Evolutionary conservation across 2,329 filamentous ascomycete genomes (phyloP), one percentile per base, ranked within the genome.

Genomic region (Aspergillus caelatus): DNA sequence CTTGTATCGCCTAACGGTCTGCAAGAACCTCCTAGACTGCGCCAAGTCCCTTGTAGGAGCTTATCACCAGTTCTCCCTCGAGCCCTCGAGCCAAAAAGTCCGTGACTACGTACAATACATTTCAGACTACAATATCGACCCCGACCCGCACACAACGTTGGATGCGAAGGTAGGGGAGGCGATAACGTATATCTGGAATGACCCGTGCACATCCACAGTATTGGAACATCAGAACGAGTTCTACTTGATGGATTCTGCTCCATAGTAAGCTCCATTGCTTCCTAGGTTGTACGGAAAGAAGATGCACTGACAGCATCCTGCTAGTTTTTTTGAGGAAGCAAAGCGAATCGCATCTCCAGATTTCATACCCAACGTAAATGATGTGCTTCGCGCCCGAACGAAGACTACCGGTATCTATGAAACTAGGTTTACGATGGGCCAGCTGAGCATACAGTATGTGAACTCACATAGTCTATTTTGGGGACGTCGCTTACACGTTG

Each of bases 381-480:
- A 99, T 77, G 94, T 99, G 39, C 86, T 99, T 63, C 90, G 95
- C 76, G 95, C 95, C 69, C 86, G 95, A 86, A 98, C 95, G 45
- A 99, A 99, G 81, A 99, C 95, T 1, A 99, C 95, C 0, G 95
- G 95, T 83, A 99, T 99, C 71, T 99, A 99, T 81, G 95, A 99
- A 80, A 99, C 95, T 57, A 88, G 95, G 70, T 99, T 99, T 77
- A 93, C 95, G 70, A 99, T 99, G 95, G 95, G 94, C 41, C 94
- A 97, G 75, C 84, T 99, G 65, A 98, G 94, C 81, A 99, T 99
- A 81, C 95, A 99, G 94, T 98, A 87, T 78, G 93, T 81, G 53
- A n/a, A 23, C 61, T 57, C 30, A 58, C 23, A 57, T 39, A 58
- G 45, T 48, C 46, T 43, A 19, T 34, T 19, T n/a, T 12, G 57